Evolutionary conservation across 495 filamentous ascomycete genomes (phyloP).

Genomic region (Podospora anserina): DNA sequence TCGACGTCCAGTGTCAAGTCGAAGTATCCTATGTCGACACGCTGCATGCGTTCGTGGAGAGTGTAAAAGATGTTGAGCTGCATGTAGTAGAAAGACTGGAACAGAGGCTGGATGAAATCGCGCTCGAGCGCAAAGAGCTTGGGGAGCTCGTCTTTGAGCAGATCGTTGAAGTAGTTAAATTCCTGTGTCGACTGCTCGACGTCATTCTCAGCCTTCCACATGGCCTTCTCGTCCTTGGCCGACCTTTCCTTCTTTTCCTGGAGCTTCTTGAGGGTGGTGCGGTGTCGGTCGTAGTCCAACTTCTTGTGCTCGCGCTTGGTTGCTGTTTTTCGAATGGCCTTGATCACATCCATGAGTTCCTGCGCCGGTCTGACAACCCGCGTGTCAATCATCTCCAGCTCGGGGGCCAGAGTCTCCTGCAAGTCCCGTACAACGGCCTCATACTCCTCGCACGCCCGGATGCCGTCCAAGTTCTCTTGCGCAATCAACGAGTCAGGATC

Average conservation of each 20-base stretch:
- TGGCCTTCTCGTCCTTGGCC: slow-evolving; percentile 93
- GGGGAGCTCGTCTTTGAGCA: slow-evolving; percentile 92
- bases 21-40: slow-evolving; percentile 95
- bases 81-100: slow-evolving; percentile 99
- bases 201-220: slow-evolving; percentile 93
- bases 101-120: slow-evolving; percentile 94
- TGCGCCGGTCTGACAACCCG: slow-evolving; percentile 91
- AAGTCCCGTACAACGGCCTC: slow-evolving; percentile 87
- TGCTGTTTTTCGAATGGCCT: slow-evolving; percentile 84
- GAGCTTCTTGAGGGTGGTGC: slow-evolving; percentile 80
- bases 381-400: slow-evolving; percentile 96
- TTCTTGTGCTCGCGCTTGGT: slow-evolving; percentile 96
- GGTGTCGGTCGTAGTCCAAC: slow-evolving; percentile 89
- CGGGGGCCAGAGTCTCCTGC: slow-evolving; percentile 80
- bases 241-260: slow-evolving; percentile 97
- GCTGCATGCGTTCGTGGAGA: slow-evolving; percentile 95
- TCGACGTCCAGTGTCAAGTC: slow-evolving; percentile 86
- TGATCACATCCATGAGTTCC: slow-evolving; percentile 91
- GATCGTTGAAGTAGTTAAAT: slow-evolving; percentile 93
- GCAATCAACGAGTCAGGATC: slow-evolving; percentile 79
- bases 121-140: slow-evolving; percentile 89
- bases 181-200: slow-evolving; percentile 91
- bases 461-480: slow-evolving; percentile 91
- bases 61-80: slow-evolving; percentile 99
- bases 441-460: slow-evolving; percentile 94